Conservation (phyloP, 768 basidiomycete species). For the Kwoniella dendrophila region DNA sequence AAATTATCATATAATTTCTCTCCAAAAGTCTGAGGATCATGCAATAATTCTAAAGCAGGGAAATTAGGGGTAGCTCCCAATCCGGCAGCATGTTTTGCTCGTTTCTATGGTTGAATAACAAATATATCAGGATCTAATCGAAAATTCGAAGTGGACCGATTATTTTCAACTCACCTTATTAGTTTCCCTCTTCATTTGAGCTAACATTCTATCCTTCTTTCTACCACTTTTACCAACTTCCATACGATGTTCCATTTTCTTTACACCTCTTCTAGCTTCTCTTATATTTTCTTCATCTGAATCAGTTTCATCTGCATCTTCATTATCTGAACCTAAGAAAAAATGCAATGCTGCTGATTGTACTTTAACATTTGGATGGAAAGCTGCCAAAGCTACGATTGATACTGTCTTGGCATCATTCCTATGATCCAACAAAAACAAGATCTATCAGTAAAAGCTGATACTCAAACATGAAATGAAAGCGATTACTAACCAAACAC, state of each 20-base stretch:
- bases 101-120: slow-evolving; percentile 39
- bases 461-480: not conserved
- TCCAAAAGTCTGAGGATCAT: slow-evolving; percentile 93
- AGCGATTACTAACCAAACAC: slow-evolving; percentile 66
- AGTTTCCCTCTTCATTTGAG: slow-evolving; percentile 63
- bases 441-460: not conserved
- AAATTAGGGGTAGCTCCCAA: slow-evolving; percentile 66
- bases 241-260: slow-evolving; percentile 68
- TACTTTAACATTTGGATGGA: slow-evolving; percentile 90
- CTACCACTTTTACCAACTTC: slow-evolving; percentile 62
- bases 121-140: not conserved
- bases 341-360: slow-evolving; percentile 93
- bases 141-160: not conserved
- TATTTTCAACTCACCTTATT: slow-evolving; percentile 65
- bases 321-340: slow-evolving; percentile 78
- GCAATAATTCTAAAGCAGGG: slow-evolving; percentile 84
- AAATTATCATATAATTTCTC: slow-evolving; percentile 89
- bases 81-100: slow-evolving; percentile 53
- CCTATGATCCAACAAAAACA: slow-evolving; percentile 59
- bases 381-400: slow-evolving; percentile 86
- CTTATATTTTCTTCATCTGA: slow-evolving; percentile 64
- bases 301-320: slow-evolving; percentile 74
- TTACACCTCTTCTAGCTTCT: slow-evolving; percentile 67
- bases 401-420: slow-evolving; percentile 88
- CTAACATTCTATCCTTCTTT: slow-evolving; percentile 68